phyloP scores from a whole-genome alignment of 1,284 basidiomycete genomes.

The Pisolithus thermaeus region DNA sequence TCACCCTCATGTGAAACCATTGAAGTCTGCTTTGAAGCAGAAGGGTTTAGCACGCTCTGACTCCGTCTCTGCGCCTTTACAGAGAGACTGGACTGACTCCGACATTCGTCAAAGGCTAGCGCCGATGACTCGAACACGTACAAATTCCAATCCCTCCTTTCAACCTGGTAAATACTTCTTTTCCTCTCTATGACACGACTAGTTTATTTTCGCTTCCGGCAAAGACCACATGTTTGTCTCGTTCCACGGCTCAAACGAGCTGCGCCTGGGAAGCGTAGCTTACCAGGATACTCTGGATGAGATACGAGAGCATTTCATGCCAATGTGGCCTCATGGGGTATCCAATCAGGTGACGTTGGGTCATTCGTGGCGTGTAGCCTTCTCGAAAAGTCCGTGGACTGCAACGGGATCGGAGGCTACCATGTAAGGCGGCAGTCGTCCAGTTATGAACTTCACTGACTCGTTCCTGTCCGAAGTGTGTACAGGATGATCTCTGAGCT shows the following conservation, averaged over 20 bases:
- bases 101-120: constrained; percentile 27
- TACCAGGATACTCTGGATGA: constrained; percentile 34
- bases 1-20: constrained; percentile 25
- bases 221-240: constrained; percentile 55
- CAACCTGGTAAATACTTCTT: constrained; percentile 24
- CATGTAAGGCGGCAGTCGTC: constrained; percentile 30
- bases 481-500: constrained; percentile 39
- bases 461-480: constrained; percentile 26
- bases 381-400: constrained; percentile 42
- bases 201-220: constrained; percentile 13
- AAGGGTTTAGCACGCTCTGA: constrained; percentile 20
- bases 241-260: constrained; percentile 39
- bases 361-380: constrained; percentile 36
- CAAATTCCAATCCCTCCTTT: constrained; percentile 29
- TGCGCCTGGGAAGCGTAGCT: constrained; percentile 37
- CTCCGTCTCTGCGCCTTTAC: constrained; percentile 21
- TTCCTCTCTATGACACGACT: constrained; percentile 4
- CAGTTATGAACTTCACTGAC: not conserved
- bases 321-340: constrained; percentile 44
- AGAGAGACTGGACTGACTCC: constrained; percentile 29
- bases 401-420: constrained; percentile 35
- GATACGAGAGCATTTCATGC: constrained; percentile 36
- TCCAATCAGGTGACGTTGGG: constrained; percentile 23
- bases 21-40: constrained; percentile 61
- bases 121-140: constrained; percentile 29